Percentiles rank a stretch among this genome's conserved stretches.
Evolutionary conservation across 2,329 filamentous ascomycete genomes (phyloP).

Genomic region (Ophioceras dolichostomum): DNA sequence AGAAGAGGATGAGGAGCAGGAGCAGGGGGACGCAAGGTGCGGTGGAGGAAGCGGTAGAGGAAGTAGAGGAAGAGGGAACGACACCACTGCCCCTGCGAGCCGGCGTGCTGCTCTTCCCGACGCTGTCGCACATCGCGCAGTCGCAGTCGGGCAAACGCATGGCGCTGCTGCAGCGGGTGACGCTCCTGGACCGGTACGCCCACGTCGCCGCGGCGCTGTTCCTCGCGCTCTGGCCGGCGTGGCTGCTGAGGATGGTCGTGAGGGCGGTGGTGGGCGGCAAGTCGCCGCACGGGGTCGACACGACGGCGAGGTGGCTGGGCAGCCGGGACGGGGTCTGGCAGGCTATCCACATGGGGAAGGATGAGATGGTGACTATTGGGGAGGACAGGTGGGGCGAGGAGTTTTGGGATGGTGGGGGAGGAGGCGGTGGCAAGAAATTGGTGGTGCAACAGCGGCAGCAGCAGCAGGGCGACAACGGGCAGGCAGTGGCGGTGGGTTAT

Average conservation of each 20-base stretch:
- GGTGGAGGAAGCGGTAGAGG: too few species aligned
- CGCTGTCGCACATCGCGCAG: constrained; percentile 56
- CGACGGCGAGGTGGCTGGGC: constrained; percentile 41
- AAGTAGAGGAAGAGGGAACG: background rate
- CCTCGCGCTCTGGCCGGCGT: constrained; percentile 26
- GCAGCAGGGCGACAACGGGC: too few species aligned
- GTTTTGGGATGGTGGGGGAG: constrained; percentile 35
- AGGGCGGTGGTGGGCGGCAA: constrained; percentile 27
- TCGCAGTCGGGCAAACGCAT: constrained; percentile 48
- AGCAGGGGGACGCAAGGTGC: background rate
- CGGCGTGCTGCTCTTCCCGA: constrained; percentile 61
- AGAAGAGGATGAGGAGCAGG: background rate
- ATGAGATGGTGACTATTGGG: constrained; percentile 46
- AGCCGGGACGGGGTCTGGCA: constrained; percentile 47
- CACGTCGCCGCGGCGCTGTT: constrained; percentile 27
- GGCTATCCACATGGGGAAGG: constrained; percentile 43
- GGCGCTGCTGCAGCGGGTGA: constrained; percentile 25
- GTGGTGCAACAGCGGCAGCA: too few species aligned
- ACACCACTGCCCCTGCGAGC: constrained; percentile 25
- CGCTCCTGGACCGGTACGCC: constrained; percentile 26
- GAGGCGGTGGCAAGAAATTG: too few species aligned
- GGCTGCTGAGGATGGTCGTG: constrained; percentile 29
- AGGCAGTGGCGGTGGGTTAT: too few species aligned
- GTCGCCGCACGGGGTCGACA: constrained; percentile 31
- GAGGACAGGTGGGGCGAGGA: constrained; percentile 48